Conservation (phyloP, 176 grass and related monocot species). For the Aechmea fasciata region DNA sequence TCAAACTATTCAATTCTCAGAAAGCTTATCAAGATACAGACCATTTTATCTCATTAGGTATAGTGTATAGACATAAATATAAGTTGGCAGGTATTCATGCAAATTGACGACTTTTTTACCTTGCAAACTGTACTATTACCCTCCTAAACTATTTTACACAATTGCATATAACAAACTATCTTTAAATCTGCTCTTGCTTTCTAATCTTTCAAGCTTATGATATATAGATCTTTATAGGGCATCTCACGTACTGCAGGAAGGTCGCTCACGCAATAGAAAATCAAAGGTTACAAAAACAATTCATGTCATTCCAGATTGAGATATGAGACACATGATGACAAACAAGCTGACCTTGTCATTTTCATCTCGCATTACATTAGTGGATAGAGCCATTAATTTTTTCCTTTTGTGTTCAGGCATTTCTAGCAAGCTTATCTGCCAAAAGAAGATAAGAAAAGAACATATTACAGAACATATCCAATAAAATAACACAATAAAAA, state of each 20-base stretch:
- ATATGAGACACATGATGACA: not conserved
- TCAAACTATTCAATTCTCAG: too few species aligned
- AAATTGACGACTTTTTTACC: too few species aligned
- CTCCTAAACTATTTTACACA: too few species aligned
- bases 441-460: constrained; percentile 6
- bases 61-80: too few species aligned
- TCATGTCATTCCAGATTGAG: not conserved
- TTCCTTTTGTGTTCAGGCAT: constrained; percentile 62
- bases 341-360: constrained; percentile 58
- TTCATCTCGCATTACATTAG: constrained; percentile 84
- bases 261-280: not conserved
- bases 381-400: constrained; percentile 61
- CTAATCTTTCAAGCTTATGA: not conserved
- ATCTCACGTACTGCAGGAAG: not conserved
- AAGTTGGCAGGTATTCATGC: too few species aligned
- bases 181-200: not conserved
- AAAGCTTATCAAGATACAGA: too few species aligned
- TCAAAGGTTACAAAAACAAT: not conserved
- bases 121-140: too few species aligned
- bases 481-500: constrained; percentile 1
- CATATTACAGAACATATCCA: too few species aligned
- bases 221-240: not conserved
- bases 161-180: not conserved
- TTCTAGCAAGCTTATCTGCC: constrained; percentile 92
- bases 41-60: too few species aligned